Percentiles rank a stretch among this genome's conserved stretches.
phyloP scores from a whole-genome alignment of 1,284 basidiomycete species.

The Moesziomyces antarcticus region DNA sequence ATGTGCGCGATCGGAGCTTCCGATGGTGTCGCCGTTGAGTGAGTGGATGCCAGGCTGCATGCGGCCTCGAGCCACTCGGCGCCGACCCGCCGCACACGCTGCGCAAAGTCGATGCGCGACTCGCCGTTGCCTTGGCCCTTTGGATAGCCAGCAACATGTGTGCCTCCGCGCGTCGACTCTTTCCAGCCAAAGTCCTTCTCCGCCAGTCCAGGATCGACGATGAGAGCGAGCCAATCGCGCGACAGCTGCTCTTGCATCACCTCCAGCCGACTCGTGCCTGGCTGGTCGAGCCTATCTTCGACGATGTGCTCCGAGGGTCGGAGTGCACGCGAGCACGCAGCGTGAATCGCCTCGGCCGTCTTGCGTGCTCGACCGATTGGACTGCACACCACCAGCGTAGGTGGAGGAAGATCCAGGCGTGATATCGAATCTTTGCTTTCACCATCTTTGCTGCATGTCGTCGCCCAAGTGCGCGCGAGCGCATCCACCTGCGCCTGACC shows the following conservation, averaged over 20 bases:
- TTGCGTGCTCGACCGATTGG: conserved; percentile 53
- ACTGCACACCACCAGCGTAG: conserved; percentile 52
- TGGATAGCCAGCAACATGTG: conserved; percentile 39
- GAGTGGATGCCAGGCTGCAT: background rate
- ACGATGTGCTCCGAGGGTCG: background rate
- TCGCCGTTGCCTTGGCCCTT: conserved; percentile 37
- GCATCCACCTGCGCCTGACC: conserved; percentile 57
- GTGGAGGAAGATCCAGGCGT: conserved; percentile 32
- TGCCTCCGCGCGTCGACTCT: conserved; percentile 50
- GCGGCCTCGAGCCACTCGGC: conserved; percentile 30
- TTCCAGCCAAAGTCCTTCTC: conserved; percentile 55
- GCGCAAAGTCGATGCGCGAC: conserved; percentile 17
- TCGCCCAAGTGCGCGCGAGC: conserved; percentile 35
- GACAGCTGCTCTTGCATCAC: background rate
- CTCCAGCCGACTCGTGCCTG: background rate
- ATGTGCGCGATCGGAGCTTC: conserved; percentile 37
- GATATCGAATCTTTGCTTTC: conserved; percentile 5
- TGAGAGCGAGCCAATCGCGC: conserved; percentile 1
- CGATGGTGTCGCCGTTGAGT: background rate
- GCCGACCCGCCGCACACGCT: conserved; percentile 24
- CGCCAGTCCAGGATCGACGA: conserved; percentile 28
- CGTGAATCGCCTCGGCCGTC: conserved; percentile 50
- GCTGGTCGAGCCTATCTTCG: conserved; percentile 1
- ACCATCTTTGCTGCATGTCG: background rate
- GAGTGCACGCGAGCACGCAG: conserved; percentile 8